Evolutionary conservation across 768 basidiomycete species (phyloP).

Genomic region (Termitomyces heimii): DNA sequence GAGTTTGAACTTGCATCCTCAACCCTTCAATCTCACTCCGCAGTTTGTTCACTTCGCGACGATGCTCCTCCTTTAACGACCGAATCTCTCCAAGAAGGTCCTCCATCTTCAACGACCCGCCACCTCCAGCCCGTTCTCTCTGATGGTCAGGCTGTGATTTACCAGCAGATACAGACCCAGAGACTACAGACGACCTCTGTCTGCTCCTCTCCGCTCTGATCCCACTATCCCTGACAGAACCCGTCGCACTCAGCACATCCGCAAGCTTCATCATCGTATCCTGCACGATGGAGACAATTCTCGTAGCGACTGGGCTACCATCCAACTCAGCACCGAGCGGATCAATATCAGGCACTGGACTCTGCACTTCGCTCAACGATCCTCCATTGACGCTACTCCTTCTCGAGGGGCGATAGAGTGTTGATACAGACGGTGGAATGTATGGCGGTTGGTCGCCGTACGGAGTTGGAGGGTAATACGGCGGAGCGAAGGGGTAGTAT

Average conservation of each 20-base stretch:
- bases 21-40: conserved; percentile 7
- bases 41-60: conserved; percentile 3
- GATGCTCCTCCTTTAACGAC: not conserved
- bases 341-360: conserved; percentile 1
- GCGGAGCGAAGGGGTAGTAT: not conserved
- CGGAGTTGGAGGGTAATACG: not conserved
- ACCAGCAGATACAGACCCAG: not conserved
- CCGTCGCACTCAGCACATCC: conserved; percentile 1
- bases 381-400: not conserved
- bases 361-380: not conserved
- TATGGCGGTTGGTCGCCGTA: not conserved
- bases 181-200: not conserved
- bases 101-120: not conserved
- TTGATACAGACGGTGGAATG: not conserved
- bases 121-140: too few relatives aligned
- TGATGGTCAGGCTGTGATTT: not conserved
- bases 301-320: conserved; percentile 2
- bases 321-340: not conserved
- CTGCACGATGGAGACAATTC: conserved; percentile 7
- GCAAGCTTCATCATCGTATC: conserved; percentile 6
- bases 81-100: not conserved
- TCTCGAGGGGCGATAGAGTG: not conserved
- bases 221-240: not conserved
- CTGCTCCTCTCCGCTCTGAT: not conserved
- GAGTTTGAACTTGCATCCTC: conserved; percentile 3